Evolutionary conservation across 495 filamentous ascomycete species (phyloP).

Genomic region (Podospora fimiseda): DNA sequence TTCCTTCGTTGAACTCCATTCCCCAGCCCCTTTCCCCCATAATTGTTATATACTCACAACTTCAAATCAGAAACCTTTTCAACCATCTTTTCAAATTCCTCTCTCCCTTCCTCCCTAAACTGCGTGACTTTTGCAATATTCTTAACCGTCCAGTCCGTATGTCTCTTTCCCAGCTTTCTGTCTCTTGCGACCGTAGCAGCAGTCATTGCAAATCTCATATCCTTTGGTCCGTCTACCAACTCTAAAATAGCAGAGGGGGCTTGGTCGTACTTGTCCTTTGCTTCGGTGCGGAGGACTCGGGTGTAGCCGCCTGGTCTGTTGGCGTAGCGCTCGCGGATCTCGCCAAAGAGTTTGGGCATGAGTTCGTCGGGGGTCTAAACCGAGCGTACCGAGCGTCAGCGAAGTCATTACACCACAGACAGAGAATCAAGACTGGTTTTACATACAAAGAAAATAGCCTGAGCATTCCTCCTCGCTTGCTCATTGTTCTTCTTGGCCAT

Average conservation of each 20-base stretch:
- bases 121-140: constrained; percentile 84
- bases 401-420: no score
- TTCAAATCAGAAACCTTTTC: constrained; percentile 44
- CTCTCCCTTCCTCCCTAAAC: constrained; percentile 62
- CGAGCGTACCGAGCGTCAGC: no score
- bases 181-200: constrained; percentile 68
- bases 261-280: constrained; percentile 69
- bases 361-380: constrained; percentile 51
- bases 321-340: constrained; percentile 71
- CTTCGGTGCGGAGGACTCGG: constrained; percentile 81
- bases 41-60: constrained; percentile 7
- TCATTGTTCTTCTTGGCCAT: constrained; percentile 86
- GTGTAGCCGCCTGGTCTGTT: constrained; percentile 89
- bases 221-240: constrained; percentile 88
- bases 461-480: constrained; percentile 57
- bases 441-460: constrained; percentile 78
- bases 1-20: neutral
- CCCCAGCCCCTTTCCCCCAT: neutral
- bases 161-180: constrained; percentile 41
- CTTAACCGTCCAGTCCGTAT: constrained; percentile 62
- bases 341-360: constrained; percentile 82
- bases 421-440: neutral
- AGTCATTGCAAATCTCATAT: constrained; percentile 91
- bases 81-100: constrained; percentile 65
- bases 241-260: constrained; percentile 88